phyloP scores from a whole-genome alignment of 768 basidiomycete species.

The Amanita rubescens region DNA sequence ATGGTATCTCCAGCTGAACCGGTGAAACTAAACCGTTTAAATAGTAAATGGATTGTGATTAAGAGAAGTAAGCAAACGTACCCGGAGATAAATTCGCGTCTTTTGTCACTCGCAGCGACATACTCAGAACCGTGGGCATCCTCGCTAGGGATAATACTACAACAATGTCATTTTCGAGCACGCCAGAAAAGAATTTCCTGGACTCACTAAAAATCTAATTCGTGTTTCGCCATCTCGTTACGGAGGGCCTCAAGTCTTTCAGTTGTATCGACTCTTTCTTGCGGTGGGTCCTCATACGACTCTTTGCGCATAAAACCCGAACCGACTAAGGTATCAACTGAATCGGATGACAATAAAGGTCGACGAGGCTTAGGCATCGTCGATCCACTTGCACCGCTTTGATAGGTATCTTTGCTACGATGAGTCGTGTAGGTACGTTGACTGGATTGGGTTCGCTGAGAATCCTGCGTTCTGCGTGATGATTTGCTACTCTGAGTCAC shows the following conservation, averaged over 20 bases:
- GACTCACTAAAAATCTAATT: constrained; percentile 70
- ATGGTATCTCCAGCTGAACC: constrained; percentile 63
- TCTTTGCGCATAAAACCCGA: constrained; percentile 66
- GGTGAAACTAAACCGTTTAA: constrained; percentile 17
- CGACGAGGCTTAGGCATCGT: constrained; percentile 31
- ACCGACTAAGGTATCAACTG: constrained; percentile 67
- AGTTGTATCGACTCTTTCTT: constrained; percentile 48
- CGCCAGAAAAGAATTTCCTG: not conserved
- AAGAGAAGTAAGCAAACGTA: constrained; percentile 25
- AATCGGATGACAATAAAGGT: constrained; percentile 47
- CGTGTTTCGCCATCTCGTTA: constrained; percentile 58
- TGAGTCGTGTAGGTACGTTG: constrained; percentile 11
- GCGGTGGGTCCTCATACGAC: constrained; percentile 49
- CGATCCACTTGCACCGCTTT: constrained; percentile 22
- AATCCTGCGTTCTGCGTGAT: constrained; percentile 26
- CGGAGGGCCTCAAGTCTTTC: constrained; percentile 56
- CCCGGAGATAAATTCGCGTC: constrained; percentile 74
- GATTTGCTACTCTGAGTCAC: constrained; percentile 31
- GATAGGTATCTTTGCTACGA: constrained; percentile 18
- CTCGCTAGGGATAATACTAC: constrained; percentile 67
- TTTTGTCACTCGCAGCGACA: constrained; percentile 67
- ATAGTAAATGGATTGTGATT: not conserved
- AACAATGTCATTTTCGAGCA: constrained; percentile 8
- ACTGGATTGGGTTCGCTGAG: constrained; percentile 22
- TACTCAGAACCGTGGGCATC: constrained; percentile 85